A percentile compares a stretch with the other conserved stretches of the same genome.
Conservation (phyloP, 768 basidiomycete genomes). For the Hygrocybe coccinea region DNA sequence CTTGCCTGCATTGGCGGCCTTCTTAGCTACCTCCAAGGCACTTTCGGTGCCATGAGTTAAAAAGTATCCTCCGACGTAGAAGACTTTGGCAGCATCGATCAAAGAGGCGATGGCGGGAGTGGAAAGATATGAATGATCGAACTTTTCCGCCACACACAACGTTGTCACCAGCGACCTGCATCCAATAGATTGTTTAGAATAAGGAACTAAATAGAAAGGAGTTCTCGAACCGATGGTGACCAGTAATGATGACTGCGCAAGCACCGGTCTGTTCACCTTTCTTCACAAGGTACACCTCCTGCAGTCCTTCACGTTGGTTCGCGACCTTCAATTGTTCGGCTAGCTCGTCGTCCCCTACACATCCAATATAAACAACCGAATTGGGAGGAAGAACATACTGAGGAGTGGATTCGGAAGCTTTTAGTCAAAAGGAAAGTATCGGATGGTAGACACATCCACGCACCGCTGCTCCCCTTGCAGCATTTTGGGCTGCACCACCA, state of each 20-base stretch:
- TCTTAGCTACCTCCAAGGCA: slow-evolving; percentile 69
- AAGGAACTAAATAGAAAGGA: background rate
- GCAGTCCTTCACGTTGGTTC: slow-evolving; percentile 88
- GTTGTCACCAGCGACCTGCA: slow-evolving; percentile 87
- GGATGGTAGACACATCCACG: slow-evolving; percentile 25
- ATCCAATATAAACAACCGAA: slow-evolving; percentile 91
- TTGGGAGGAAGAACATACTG: slow-evolving; percentile 86
- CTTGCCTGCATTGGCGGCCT: slow-evolving; percentile 73
- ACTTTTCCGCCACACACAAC: slow-evolving; percentile 85
- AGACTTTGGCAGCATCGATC: slow-evolving; percentile 75
- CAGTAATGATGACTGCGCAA: slow-evolving; percentile 93
- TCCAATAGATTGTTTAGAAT: background rate
- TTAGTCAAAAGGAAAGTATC: background rate
- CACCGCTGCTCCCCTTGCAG: slow-evolving; percentile 94
- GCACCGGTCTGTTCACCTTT: slow-evolving; percentile 88
- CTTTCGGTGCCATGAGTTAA: slow-evolving; percentile 83
- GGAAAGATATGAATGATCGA: slow-evolving; percentile 73
- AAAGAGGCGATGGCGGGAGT: slow-evolving; percentile 71
- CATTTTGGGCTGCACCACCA: slow-evolving; percentile 95
- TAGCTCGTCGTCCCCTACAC: slow-evolving; percentile 90
- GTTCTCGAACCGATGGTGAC: slow-evolving; percentile 73
- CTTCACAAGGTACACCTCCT: slow-evolving; percentile 84
- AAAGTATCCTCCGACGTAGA: slow-evolving; percentile 97
- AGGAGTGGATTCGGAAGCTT: background rate
- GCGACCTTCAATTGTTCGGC: slow-evolving; percentile 83